These are phyloP conservation scores for Plasmodium yoelii DNA, from an alignment of 169 alveolate species.

Conservation along the genomic window DNA sequence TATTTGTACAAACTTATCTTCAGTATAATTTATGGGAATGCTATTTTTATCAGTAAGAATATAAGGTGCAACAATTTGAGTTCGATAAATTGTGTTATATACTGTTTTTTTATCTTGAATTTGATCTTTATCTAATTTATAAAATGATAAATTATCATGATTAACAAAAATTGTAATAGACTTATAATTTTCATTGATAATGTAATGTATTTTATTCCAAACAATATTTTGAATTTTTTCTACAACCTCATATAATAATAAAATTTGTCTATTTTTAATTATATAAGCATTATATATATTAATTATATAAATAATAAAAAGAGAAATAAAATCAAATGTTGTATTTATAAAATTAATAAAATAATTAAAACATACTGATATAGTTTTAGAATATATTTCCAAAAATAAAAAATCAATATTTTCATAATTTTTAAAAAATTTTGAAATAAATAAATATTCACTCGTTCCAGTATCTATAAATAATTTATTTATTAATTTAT, in stretches of 20 bases:
- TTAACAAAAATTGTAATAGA: neutral
- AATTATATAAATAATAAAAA: constrained; percentile 43
- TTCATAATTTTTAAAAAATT: constrained; percentile 75
- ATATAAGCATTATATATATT: constrained; percentile 17
- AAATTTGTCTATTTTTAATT: constrained; percentile 13
- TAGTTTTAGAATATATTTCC: constrained; percentile 49
- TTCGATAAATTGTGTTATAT: neutral
- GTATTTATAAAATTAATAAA: constrained; percentile 17
- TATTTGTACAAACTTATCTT: neutral
- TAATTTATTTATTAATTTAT: constrained; percentile 80
- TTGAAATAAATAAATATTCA: constrained; percentile 76
- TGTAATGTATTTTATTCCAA: constrained; percentile 34
- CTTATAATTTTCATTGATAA: constrained; percentile 21
- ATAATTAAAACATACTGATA: constrained; percentile 41
- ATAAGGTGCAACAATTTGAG: no score
- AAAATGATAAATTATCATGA: no score
- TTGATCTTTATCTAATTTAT: neutral
- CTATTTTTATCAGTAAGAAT: neutral
- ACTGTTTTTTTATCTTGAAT: neutral
- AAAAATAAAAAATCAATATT: constrained; percentile 43
- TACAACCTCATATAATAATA: constrained; percentile 21
- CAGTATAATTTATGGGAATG: neutral
- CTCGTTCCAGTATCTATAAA: constrained; percentile 81
- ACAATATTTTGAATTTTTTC: constrained; percentile 22
- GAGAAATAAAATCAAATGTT: constrained; percentile 45